Conservation (phyloP, 352 stramenopile species). For the Phytophthora meadii region DNA sequence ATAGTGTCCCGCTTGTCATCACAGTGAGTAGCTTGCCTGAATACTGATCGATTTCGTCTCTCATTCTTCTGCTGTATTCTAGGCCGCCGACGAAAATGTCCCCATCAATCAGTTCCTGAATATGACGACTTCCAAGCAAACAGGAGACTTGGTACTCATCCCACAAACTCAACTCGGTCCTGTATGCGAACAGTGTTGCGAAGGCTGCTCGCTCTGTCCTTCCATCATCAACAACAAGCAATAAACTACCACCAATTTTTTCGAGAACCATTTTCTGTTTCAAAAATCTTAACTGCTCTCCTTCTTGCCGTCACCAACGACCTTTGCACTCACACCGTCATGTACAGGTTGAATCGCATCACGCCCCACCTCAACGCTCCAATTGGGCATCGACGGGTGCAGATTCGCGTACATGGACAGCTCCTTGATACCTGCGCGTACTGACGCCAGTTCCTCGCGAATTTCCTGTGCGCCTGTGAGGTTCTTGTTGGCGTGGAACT, state of each 20-base stretch:
- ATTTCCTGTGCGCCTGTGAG: constrained; percentile 69
- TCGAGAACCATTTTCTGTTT: constrained; percentile 18
- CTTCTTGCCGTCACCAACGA: constrained; percentile 49
- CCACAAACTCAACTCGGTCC: constrained; percentile 83
- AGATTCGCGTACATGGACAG: constrained; percentile 81
- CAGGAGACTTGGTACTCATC: constrained; percentile 73
- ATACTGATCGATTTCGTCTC: too few relatives aligned
- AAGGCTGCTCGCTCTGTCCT: constrained; percentile 60
- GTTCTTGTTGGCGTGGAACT: constrained; percentile 83
- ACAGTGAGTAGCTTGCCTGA: constrained; percentile 29
- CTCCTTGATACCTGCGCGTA: constrained; percentile 75
- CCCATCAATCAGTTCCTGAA: constrained; percentile 64
- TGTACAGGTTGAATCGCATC: constrained; percentile 41
- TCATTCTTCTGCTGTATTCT: not conserved
- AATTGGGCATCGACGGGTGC: constrained; percentile 59
- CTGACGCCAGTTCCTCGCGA: constrained; percentile 69
- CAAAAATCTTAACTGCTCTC: constrained; percentile 22
- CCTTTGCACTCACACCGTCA: constrained; percentile 46
- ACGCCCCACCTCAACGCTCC: constrained; percentile 77
- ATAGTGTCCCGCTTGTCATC: constrained; percentile 52
- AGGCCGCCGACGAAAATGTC: constrained; percentile 53
- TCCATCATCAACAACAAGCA: constrained; percentile 28
- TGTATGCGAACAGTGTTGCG: constrained; percentile 72
- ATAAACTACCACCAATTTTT: constrained; percentile 6
- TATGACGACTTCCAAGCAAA: constrained; percentile 77